A percentile compares a stretch with the other conserved stretches of the same genome.
Conservation (phyloP, 2,329 filamentous ascomycete species). For the Fusarium subglutinans region DNA sequence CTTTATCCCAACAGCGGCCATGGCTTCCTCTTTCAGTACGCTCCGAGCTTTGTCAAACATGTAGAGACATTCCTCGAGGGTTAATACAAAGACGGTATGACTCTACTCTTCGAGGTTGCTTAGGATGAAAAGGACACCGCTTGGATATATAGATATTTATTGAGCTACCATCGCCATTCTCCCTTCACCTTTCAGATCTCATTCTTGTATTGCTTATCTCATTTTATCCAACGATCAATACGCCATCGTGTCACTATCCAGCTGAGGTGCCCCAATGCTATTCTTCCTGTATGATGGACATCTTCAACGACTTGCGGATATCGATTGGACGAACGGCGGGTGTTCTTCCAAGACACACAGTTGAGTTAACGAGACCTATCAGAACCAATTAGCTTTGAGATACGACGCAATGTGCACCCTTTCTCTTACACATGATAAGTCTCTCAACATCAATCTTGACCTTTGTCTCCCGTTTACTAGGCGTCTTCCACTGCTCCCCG, state of each 20-base stretch:
- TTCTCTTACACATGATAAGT: neutral
- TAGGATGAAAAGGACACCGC: fast-evolving
- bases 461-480: neutral
- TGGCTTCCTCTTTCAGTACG: conserved; percentile 12
- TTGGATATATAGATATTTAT: neutral
- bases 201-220: fast-evolving
- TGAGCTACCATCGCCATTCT: neutral
- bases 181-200: fast-evolving
- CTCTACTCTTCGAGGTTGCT: fast-evolving
- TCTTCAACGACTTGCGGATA: neutral
- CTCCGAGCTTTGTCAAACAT: neutral
- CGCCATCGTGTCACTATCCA: fast-evolving
- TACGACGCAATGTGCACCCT: fast-evolving
- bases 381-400: fast-evolving
- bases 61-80: neutral
- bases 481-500: neutral
- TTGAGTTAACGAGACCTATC: neutral
- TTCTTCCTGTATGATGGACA: neutral
- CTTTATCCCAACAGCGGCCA: conserved; percentile 8
- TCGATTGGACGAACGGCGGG: neutral
- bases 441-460: neutral
- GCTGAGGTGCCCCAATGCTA: neutral
- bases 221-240: fast-evolving
- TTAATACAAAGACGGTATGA: fast-evolving
- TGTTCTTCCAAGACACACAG: conserved; percentile 4